phyloP scores from a whole-genome alignment of 768 basidiomycete species.

The Panaeolus papilionaceus region DNA sequence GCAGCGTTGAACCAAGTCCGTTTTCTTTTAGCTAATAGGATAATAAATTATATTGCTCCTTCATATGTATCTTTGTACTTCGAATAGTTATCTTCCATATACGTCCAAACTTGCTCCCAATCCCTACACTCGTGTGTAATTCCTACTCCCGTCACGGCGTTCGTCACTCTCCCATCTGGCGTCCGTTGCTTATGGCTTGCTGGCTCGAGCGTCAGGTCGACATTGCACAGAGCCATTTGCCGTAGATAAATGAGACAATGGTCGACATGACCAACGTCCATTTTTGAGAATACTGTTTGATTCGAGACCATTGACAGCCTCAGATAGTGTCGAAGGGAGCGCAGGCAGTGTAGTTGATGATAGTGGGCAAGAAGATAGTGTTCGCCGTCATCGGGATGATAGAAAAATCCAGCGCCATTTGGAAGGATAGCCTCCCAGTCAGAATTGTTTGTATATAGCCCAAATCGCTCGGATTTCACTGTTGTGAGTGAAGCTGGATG shows the following conservation, averaged over 20 bases:
- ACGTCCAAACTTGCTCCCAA: slow-evolving; percentile 33
- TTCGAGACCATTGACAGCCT: slow-evolving; percentile 13
- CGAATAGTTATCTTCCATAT: slow-evolving; percentile 30
- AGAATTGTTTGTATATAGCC: slow-evolving; percentile 11
- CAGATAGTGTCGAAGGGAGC: slow-evolving; percentile 16
- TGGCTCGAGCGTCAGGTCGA: slow-evolving; percentile 31
- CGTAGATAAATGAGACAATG: slow-evolving; percentile 34
- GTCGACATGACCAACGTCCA: slow-evolving; percentile 14
- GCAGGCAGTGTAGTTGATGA: slow-evolving; percentile 16
- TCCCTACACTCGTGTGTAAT: slow-evolving; percentile 32
- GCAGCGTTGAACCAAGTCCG: background rate
- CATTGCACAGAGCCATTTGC: slow-evolving; percentile 31
- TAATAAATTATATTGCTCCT: background rate
- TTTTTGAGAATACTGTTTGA: slow-evolving; percentile 7
- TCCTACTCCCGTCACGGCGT: slow-evolving; percentile 18
- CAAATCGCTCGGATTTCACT: slow-evolving; percentile 13
- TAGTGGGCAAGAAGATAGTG: slow-evolving; percentile 16
- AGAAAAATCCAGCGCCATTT: slow-evolving; percentile 14
- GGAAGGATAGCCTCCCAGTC: slow-evolving; percentile 17
- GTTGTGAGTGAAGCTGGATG: background rate
- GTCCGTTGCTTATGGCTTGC: slow-evolving; percentile 27
- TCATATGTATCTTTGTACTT: slow-evolving; percentile 17
- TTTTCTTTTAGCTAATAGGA: too few relatives aligned
- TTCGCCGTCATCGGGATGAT: slow-evolving; percentile 10
- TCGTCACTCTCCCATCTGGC: background rate